phyloP scores from a whole-genome alignment of 176 grass and related monocot genomes.

The Aegilops bicornis region DNA sequence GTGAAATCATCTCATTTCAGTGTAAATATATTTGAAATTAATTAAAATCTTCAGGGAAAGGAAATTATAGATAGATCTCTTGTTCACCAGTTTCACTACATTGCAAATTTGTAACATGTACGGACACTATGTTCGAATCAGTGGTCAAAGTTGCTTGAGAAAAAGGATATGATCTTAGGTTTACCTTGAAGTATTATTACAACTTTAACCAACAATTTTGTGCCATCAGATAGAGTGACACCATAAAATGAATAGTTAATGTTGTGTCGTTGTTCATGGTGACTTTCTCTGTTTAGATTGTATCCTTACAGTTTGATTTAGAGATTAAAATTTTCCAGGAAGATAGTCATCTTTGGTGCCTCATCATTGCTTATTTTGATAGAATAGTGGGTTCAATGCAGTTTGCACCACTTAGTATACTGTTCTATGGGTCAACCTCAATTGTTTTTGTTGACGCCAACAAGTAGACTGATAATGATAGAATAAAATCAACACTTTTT shows the following conservation, averaged over 20 bases:
- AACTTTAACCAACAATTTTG: neutral
- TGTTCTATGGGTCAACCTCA: neutral
- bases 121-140: neutral
- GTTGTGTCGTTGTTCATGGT: neutral
- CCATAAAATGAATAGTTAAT: neutral
- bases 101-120: neutral
- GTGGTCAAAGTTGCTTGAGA: neutral
- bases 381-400: neutral
- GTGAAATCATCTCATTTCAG: neutral
- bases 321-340: neutral
- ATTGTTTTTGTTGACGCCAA: neutral
- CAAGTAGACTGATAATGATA: neutral
- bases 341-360: neutral
- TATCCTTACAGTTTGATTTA: slow-evolving; percentile 7
- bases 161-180: neutral
- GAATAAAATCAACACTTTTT: neutral
- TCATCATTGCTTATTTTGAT: neutral
- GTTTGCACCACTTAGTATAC: neutral
- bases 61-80: neutral
- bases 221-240: neutral
- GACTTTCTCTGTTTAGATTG: neutral
- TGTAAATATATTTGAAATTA: neutral
- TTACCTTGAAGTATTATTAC: neutral
- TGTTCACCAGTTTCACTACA: neutral
- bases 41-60: slow-evolving; percentile 5